Conservation (phyloP, 192 early-diverging fungal species). For the Entomortierella beljakovae region DNA sequence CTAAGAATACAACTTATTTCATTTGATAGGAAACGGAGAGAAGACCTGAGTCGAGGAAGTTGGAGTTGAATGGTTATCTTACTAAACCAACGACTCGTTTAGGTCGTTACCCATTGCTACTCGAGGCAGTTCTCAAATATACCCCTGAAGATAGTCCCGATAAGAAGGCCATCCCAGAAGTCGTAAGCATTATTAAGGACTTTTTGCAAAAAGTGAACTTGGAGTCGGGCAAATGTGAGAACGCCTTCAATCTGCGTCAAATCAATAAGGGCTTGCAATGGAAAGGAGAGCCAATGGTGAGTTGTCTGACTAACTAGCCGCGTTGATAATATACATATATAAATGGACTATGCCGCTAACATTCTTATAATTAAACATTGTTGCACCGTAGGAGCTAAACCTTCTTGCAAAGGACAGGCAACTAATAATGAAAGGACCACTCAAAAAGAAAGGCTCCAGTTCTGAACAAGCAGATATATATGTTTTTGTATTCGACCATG, state of each 20-base stretch:
- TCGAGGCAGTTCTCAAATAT: constrained; percentile 84
- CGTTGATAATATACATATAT: background rate
- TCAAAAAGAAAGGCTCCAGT: constrained; percentile 74
- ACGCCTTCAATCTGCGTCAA: constrained; percentile 82
- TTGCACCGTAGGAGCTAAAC: constrained; percentile 70
- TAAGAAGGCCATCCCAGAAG: constrained; percentile 75
- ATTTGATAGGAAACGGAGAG: constrained; percentile 73
- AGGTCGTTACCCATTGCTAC: constrained; percentile 86
- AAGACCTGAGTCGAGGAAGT: constrained; percentile 80
- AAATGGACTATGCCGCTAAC: constrained; percentile 8
- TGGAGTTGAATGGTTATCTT: constrained; percentile 89
- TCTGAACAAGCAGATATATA: constrained; percentile 74
- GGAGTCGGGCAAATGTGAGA: constrained; percentile 91
- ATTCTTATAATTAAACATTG: constrained; percentile 1
- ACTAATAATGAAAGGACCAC: constrained; percentile 82
- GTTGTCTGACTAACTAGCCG: background rate
- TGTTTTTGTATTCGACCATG: constrained; percentile 91
- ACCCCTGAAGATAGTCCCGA: constrained; percentile 89
- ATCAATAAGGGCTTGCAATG: constrained; percentile 77
- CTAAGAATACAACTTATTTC: background rate
- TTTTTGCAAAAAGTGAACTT: constrained; percentile 84
- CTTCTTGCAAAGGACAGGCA: constrained; percentile 76
- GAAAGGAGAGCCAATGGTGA: constrained; percentile 58
- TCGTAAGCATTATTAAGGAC: constrained; percentile 75
- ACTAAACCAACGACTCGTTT: constrained; percentile 89